Percentiles rank a stretch among this genome's conserved stretches.
Evolutionary conservation across 192 early-diverging fungal species (phyloP).

Genomic region (Rhizophagus clarus): DNA sequence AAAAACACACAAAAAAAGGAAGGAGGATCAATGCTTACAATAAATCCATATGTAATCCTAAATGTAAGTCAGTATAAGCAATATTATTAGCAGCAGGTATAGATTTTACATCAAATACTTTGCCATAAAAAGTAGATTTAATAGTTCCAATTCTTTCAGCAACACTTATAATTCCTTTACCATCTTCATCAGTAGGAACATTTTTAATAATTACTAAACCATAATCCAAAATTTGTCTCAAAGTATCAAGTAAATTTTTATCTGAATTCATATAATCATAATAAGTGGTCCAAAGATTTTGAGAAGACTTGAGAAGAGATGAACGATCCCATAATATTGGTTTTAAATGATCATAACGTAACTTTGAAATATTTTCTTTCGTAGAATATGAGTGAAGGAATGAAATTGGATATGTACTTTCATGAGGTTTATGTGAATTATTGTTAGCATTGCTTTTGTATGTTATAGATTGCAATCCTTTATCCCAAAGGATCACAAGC

Average conservation of each 20-base stretch:
- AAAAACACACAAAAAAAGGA: neutral
- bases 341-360: constrained; percentile 36
- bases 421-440: constrained; percentile 22
- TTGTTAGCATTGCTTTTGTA: neutral
- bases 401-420: constrained; percentile 39
- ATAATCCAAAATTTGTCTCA: constrained; percentile 63
- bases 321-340: constrained; percentile 46
- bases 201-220: constrained; percentile 70
- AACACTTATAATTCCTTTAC: constrained; percentile 58
- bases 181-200: constrained; percentile 56
- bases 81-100: constrained; percentile 78
- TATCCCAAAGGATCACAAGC: constrained; percentile 51
- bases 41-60: constrained; percentile 88
- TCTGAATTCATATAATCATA: constrained; percentile 59
- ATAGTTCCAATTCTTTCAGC: constrained; percentile 70
- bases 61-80: constrained; percentile 78
- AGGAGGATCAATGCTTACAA: constrained; percentile 52
- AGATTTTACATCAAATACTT: constrained; percentile 77
- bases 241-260: constrained; percentile 51
- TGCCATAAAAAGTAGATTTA: constrained; percentile 76
- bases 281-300: constrained; percentile 55
- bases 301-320: constrained; percentile 36
- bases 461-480: constrained; percentile 38
- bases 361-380: constrained; percentile 2
- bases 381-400: constrained; percentile 37